These are phyloP conservation scores for Fusarium subtropicale DNA, from an alignment of 2,329 filamentous ascomycete genomes.

Conservation along the genomic window DNA sequence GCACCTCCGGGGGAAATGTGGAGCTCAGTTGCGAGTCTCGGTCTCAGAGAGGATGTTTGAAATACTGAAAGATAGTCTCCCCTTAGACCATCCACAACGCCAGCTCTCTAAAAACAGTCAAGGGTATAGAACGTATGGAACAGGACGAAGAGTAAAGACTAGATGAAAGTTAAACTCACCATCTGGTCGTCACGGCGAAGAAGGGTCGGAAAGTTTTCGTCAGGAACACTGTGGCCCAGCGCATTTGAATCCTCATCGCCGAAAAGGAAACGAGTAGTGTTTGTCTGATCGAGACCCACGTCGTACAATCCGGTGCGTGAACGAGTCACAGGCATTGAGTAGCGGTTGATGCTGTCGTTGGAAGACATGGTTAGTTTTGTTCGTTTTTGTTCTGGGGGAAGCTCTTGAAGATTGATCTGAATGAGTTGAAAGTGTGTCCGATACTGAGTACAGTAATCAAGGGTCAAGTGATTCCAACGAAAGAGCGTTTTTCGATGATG, in stretches of 20 bases:
- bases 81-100: not conserved
- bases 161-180: slow-evolving; percentile 56
- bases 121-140: not conserved
- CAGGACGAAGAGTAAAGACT: not conserved
- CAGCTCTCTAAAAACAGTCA: not conserved
- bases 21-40: slow-evolving; percentile 26
- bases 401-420: not conserved
- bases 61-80: slow-evolving; percentile 23
- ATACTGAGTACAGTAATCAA: slow-evolving; percentile 2
- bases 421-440: slow-evolving; percentile 1
- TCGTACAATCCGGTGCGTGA: slow-evolving; percentile 75
- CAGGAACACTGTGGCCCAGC: slow-evolving; percentile 64
- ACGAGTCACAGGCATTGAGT: slow-evolving; percentile 90
- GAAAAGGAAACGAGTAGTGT: slow-evolving; percentile 87
- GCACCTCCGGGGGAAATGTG: slow-evolving; percentile 40
- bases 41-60: slow-evolving; percentile 18
- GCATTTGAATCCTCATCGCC: slow-evolving; percentile 77
- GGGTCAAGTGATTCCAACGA: not conserved
- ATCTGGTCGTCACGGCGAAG: slow-evolving; percentile 72
- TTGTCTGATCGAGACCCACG: slow-evolving; percentile 81
- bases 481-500: not conserved
- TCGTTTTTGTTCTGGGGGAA: not conserved
- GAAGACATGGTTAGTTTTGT: slow-evolving; percentile 38
- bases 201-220: slow-evolving; percentile 89
- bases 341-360: slow-evolving; percentile 78